Evolutionary conservation across 1,284 basidiomycete genomes (phyloP).

Genomic region (Uromyces viciae-fabae): DNA sequence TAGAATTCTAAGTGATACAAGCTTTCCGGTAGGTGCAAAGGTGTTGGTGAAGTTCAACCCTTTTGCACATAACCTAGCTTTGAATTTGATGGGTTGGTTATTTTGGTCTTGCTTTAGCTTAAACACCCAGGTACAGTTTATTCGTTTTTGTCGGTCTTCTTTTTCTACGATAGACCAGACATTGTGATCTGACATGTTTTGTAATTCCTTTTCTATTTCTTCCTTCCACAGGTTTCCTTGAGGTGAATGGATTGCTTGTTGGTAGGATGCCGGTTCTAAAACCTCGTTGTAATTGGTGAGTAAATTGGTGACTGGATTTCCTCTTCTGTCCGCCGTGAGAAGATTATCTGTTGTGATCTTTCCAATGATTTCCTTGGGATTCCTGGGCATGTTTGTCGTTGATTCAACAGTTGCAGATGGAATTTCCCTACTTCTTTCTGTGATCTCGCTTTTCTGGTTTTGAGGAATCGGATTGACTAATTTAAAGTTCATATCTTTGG

Average conservation of each 20-base stretch:
- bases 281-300: background rate
- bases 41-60: background rate
- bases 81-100: background rate
- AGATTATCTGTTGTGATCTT: background rate
- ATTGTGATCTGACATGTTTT: background rate
- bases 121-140: conserved; percentile 5
- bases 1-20: background rate
- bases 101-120: conserved; percentile 1
- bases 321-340: background rate
- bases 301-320: background rate
- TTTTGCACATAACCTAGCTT: background rate
- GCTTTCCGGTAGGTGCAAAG: background rate
- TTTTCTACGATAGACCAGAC: background rate
- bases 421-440: no score
- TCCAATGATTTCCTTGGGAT: no score
- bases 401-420: no score
- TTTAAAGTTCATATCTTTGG: no score
- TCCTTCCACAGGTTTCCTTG: background rate
- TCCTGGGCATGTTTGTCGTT: no score
- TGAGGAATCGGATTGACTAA: no score
- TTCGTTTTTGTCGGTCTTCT: background rate
- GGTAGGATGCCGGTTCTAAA: background rate
- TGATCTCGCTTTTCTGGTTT: no score
- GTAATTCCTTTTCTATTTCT: background rate
- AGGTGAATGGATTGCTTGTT: background rate